Evolutionary conservation across 2,329 filamentous ascomycete species (phyloP).

Genomic region (Paracamarosporium sp.): DNA sequence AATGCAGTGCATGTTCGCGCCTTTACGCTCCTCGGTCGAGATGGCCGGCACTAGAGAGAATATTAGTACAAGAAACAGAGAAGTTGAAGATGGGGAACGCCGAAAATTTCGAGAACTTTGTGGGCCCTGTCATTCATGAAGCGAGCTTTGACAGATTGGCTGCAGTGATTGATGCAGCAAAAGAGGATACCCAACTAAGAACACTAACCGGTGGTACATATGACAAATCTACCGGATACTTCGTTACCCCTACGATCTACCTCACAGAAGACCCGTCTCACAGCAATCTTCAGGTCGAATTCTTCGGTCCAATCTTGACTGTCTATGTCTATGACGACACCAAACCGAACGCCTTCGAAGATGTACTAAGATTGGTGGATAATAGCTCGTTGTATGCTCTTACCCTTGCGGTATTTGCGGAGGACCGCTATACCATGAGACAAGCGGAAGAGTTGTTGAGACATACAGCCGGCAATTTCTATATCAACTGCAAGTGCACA

Average conservation of each 20-base stretch:
- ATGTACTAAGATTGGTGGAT: constrained; percentile 70
- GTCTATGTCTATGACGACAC: constrained; percentile 80
- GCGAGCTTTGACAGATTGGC: too few relatives aligned
- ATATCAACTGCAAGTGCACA: constrained; percentile 81
- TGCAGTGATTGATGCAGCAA: too few relatives aligned
- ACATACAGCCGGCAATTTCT: constrained; percentile 81
- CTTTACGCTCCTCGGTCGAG: constrained; percentile 78
- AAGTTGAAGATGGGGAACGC: constrained; percentile 57
- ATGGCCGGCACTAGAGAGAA: constrained; percentile 69
- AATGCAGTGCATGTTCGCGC: constrained; percentile 85
- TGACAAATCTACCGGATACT: neutral
- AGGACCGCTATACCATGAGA: constrained; percentile 69
- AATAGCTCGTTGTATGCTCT: constrained; percentile 77
- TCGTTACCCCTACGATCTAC: neutral
- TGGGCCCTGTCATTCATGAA: too few relatives aligned
- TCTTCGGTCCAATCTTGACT: constrained; percentile 74
- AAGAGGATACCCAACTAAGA: too few relatives aligned
- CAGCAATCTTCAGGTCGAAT: too few relatives aligned
- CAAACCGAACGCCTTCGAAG: constrained; percentile 62
- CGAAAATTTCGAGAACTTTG: too few relatives aligned
- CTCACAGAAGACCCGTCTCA: too few relatives aligned
- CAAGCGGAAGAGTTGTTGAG: constrained; percentile 74
- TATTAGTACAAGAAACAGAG: constrained; percentile 54
- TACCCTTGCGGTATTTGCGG: constrained; percentile 77
- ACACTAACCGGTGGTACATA: too few relatives aligned